Conservation (phyloP, 352 stramenopile species). For the Globisporangium irregulare region DNA sequence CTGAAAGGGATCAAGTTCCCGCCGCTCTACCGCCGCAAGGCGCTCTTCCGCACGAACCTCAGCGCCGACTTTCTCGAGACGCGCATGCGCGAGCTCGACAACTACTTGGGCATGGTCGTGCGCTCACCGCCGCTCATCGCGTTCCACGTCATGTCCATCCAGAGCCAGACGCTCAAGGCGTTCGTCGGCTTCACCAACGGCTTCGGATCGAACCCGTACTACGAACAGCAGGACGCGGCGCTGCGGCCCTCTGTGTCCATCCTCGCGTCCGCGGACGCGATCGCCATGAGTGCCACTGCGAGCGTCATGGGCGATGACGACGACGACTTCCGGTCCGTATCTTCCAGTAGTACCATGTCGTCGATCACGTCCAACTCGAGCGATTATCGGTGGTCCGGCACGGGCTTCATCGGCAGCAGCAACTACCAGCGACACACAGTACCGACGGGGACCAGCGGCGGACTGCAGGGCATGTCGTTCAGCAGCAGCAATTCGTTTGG, state of each 20-base stretch:
- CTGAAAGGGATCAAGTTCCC: slow-evolving; percentile 87
- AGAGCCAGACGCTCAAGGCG: slow-evolving; percentile 75
- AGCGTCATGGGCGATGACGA: slow-evolving; percentile 79
- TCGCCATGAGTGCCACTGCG: slow-evolving; percentile 41
- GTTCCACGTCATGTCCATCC: slow-evolving; percentile 69
- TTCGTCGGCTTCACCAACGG: slow-evolving; percentile 75
- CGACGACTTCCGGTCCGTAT: slow-evolving; percentile 78
- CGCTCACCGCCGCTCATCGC: slow-evolving; percentile 63
- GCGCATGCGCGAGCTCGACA: slow-evolving; percentile 69
- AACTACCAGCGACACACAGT: slow-evolving; percentile 52
- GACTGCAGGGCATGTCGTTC: slow-evolving; percentile 13
- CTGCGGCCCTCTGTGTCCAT: slow-evolving; percentile 67
- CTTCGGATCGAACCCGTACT: slow-evolving; percentile 72
- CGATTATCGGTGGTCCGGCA: slow-evolving; percentile 82
- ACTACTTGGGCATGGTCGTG: slow-evolving; percentile 64
- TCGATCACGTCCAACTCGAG: slow-evolving; percentile 43
- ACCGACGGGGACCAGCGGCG: neutral
- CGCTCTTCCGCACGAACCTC: slow-evolving; percentile 65
- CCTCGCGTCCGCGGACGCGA: slow-evolving; percentile 39
- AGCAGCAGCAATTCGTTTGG: slow-evolving; percentile 32
- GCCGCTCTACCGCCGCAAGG: slow-evolving; percentile 61
- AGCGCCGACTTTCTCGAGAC: slow-evolving; percentile 62
- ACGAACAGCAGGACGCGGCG: slow-evolving; percentile 54
- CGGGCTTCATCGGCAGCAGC: slow-evolving; percentile 65
- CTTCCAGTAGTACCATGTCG: slow-evolving; percentile 59